Conservation (phyloP, 352 stramenopile genomes). For the Thalassiosira exigua region DNA sequence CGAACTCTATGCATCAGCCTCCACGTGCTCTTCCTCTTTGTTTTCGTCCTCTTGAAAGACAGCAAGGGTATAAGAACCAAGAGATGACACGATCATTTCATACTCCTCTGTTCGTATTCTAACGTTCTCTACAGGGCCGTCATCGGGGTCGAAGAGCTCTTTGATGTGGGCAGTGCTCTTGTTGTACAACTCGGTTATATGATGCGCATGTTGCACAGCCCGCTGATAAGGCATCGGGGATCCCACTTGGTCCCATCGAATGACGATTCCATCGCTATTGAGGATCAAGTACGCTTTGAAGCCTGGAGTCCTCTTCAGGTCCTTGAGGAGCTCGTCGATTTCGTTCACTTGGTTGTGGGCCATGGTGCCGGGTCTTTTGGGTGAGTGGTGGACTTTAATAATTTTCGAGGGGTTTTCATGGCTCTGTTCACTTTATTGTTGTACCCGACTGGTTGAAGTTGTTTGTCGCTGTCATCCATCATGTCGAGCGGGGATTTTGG, state of each 20-base stretch:
- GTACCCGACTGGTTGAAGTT: not conserved
- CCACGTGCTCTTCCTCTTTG: not conserved
- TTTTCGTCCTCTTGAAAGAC: conserved; percentile 82
- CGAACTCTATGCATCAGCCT: not conserved
- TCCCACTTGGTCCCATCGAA: conserved; percentile 89
- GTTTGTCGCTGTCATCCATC: conserved; percentile 1
- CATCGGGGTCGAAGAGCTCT: conserved; percentile 88
- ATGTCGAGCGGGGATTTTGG: conserved; percentile 5
- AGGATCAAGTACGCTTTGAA: conserved; percentile 92
- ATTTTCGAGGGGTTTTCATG: not conserved
- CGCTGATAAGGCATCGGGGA: conserved; percentile 88
- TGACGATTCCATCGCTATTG: conserved; percentile 92
- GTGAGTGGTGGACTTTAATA: not conserved
- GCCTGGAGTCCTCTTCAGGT: conserved; percentile 89
- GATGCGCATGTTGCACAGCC: conserved; percentile 91
- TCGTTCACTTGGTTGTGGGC: conserved; percentile 84
- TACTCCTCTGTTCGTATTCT: conserved; percentile 90
- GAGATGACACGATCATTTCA: conserved; percentile 91
- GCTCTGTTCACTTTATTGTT: not conserved
- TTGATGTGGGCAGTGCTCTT: conserved; percentile 88
- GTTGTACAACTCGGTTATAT: conserved; percentile 89
- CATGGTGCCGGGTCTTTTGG: conserved; percentile 40
- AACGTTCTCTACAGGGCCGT: conserved; percentile 90
- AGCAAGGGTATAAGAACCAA: conserved; percentile 89
- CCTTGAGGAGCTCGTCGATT: conserved; percentile 91